These are phyloP conservation scores for Centella asiatica DNA, from an alignment of 129 eudicot species.

Conservation along the genomic window DNA sequence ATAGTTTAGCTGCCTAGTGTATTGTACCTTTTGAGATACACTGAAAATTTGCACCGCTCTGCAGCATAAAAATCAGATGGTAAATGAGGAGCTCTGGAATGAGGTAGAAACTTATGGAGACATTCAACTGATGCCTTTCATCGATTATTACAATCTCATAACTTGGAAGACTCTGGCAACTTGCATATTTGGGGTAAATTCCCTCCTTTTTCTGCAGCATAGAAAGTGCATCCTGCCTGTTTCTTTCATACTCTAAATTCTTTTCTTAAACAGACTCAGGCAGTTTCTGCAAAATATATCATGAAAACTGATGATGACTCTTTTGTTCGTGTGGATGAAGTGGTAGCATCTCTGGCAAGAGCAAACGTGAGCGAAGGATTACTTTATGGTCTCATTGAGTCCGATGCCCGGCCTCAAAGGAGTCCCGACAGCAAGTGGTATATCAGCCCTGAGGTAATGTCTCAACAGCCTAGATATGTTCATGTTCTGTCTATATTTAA, in stretches of 20 bases:
- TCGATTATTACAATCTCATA: slow-evolving; percentile 24
- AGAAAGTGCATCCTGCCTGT: background rate
- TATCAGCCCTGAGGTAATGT: slow-evolving; percentile 21
- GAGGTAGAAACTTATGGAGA: slow-evolving; percentile 25
- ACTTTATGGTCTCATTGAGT: slow-evolving; percentile 23
- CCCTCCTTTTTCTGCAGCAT: background rate
- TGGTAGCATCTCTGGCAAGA: slow-evolving; percentile 10
- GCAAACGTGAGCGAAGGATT: slow-evolving; percentile 11
- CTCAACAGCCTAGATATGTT: background rate
- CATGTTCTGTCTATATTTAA: background rate
- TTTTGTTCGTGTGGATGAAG: slow-evolving; percentile 28
- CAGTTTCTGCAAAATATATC: slow-evolving; percentile 23
- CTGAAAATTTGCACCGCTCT: slow-evolving; percentile 1
- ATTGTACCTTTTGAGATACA: background rate
- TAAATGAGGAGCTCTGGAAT: slow-evolving; percentile 24
- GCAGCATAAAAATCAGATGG: slow-evolving; percentile 26
- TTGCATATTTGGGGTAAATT: slow-evolving; percentile 26
- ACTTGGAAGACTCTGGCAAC: slow-evolving; percentile 25
- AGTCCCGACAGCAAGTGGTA: slow-evolving; percentile 27
- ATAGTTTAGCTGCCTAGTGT: slow-evolving; percentile 1
- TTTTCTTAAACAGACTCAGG: slow-evolving; percentile 15
- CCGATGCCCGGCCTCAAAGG: slow-evolving; percentile 18
- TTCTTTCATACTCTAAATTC: background rate
- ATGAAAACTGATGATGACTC: slow-evolving; percentile 37
- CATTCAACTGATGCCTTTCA: slow-evolving; percentile 32